Percentiles rank a stretch among this genome's conserved stretches.
phyloP scores from a whole-genome alignment of 2,329 filamentous ascomycete species.

The Ophiostoma sp. region DNA sequence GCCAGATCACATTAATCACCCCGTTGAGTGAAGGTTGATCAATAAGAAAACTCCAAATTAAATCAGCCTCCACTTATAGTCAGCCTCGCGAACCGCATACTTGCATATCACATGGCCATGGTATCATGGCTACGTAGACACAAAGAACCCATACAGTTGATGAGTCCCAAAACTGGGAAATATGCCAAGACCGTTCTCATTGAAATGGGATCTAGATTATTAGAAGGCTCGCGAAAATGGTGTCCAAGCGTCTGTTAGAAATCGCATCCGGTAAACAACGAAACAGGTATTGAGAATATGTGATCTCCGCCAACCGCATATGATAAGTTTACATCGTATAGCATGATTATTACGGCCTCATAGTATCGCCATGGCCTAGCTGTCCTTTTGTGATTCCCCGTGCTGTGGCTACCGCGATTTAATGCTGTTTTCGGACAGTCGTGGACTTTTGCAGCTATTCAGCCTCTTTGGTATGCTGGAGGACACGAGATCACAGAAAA shows the following conservation, averaged over 20 bases:
- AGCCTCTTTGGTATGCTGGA: background rate
- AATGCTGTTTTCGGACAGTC: background rate
- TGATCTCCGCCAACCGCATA: background rate
- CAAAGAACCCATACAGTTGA: background rate
- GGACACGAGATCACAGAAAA: background rate
- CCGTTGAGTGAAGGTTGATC: background rate
- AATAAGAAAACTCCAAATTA: background rate
- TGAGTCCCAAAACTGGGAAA: background rate
- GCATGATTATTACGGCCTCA: background rate
- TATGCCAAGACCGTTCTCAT: background rate
- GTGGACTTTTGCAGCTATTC: background rate
- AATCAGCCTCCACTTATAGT: slow-evolving; percentile 2
- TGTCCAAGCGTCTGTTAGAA: background rate
- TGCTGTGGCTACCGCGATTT: background rate
- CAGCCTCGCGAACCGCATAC: slow-evolving; percentile 3
- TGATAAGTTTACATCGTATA: background rate
- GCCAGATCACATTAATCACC: background rate
- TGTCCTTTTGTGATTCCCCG: background rate
- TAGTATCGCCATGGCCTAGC: background rate
- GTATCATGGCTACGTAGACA: background rate
- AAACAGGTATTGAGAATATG: background rate
- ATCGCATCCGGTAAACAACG: background rate
- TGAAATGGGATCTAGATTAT: background rate
- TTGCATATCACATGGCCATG: background rate
- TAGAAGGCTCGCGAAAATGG: background rate